Conservation (phyloP, 2,329 filamentous ascomycete genomes). For the Decorospora gaudefroyi region DNA sequence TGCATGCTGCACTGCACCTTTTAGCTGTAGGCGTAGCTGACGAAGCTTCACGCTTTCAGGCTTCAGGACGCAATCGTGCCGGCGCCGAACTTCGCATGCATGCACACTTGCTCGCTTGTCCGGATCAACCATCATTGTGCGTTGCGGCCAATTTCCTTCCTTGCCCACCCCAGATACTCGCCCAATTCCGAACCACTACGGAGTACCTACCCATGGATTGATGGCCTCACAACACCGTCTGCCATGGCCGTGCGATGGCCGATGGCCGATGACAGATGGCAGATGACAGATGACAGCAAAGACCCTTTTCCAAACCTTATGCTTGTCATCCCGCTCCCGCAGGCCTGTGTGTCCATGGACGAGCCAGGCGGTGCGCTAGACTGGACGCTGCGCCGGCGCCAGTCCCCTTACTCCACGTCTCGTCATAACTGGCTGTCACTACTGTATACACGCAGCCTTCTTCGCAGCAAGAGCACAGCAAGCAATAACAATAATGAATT, state of each 20-base stretch:
- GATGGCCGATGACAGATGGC: conserved; percentile 5
- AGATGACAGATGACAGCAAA: conserved; percentile 20
- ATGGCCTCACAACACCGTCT: too few species aligned
- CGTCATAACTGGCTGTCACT: conserved; percentile 29
- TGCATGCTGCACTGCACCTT: conserved; percentile 36
- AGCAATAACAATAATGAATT: too few species aligned
- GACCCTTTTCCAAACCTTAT: conserved; percentile 46
- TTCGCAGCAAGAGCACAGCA: conserved; percentile 7
- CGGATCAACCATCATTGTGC: conserved; percentile 32
- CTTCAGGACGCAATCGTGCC: conserved; percentile 25
- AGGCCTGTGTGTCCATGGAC: conserved; percentile 36
- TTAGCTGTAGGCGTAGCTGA: too few species aligned
- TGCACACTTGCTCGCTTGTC: conserved; percentile 29
- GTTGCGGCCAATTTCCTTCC: conserved; percentile 19
- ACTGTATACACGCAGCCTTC: conserved; percentile 16
- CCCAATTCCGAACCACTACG: too few species aligned
- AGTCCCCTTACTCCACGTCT: conserved; percentile 28
- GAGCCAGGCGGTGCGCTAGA: conserved; percentile 33
- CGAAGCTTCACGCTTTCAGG: too few species aligned
- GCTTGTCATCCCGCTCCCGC: conserved; percentile 48
- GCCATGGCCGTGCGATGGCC: too few species aligned
- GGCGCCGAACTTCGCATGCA: conserved; percentile 32
- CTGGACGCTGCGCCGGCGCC: conserved; percentile 31
- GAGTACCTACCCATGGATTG: too few species aligned
- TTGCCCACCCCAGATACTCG: too few species aligned